Evolutionary conservation across 345 rosid species (phyloP), one percentile per base, ranked within the genome.

Genomic region (Dipteronia sinensis): DNA sequence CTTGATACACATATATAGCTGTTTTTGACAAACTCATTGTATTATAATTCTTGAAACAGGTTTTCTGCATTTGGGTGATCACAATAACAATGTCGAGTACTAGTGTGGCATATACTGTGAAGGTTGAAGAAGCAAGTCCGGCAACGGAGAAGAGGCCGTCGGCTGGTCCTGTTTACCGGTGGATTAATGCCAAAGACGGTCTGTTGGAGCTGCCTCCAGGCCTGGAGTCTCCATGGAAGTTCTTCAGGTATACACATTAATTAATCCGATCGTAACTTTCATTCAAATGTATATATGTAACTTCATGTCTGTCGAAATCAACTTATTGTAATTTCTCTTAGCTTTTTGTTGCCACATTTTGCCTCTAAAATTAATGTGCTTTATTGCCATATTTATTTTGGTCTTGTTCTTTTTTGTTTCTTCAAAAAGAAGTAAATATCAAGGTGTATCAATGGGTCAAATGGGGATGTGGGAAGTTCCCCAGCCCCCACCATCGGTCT

Each of bases 201-300:
- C 91, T 92, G 27, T 55, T 94, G 55, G 83, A 87, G 74, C 70
- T 87, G 74, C 92, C 97, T 44, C 72, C 77, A 0, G 85, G 87
- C 4, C 66, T 90, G 75, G 80, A 90, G 20, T 92, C 97, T 80
- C 99, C 99, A 7, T 96, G 99, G 99, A 90, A 96, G 77, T 88
- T 94, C 83, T 84, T 96, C 65, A 87, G 95, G 99, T 91, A 34
- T 34, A 34, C 6, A 34, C 38, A 34, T 34, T 34, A 4, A 34
- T 34, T 4, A 34, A 34, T 34, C 38, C 6, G 38, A 31, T 31
- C 38, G 38, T 3, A 31, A 31, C 4, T 31, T 31, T 31, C 38
- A 31, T 31, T 31, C 38, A 31, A 3, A 31, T 31, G 31, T 29
- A 29, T 29, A 29, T 29, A 27, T 27, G 29, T 27, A 31, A 31